phyloP scores from a whole-genome alignment of 768 basidiomycete genomes.

The Hericium coralloides region DNA sequence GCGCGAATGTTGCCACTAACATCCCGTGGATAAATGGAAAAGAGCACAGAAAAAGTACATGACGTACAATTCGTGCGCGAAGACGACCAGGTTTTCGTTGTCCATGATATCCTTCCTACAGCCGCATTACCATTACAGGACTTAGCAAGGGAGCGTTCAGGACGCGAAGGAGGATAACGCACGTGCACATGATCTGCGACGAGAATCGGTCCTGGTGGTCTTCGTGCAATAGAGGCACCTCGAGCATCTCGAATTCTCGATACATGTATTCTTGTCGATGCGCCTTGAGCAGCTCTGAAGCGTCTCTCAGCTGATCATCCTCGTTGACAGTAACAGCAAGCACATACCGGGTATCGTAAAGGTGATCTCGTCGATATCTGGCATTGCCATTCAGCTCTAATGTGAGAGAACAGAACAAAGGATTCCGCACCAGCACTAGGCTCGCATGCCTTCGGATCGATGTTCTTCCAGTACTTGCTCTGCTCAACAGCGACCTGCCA shows the following conservation, averaged over 20 bases:
- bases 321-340: constrained; percentile 1
- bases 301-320: background rate
- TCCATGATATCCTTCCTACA: constrained; percentile 69
- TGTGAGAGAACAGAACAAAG: background rate
- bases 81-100: constrained; percentile 70
- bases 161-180: constrained; percentile 23
- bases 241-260: constrained; percentile 67
- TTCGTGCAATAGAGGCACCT: constrained; percentile 63
- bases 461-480: constrained; percentile 83
- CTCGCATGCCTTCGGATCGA: constrained; percentile 76
- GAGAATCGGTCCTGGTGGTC: constrained; percentile 67
- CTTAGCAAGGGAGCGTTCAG: background rate
- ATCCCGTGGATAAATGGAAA: background rate
- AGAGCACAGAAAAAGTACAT: background rate
- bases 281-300: constrained; percentile 73
- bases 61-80: constrained; percentile 92
- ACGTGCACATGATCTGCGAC: constrained; percentile 88
- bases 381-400: background rate
- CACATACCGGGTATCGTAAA: constrained; percentile 59
- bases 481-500: constrained; percentile 84
- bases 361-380: constrained; percentile 54
- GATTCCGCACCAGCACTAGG: constrained; percentile 57
- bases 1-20: constrained; percentile 80
- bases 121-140: background rate
- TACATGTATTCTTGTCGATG: constrained; percentile 83